Evolutionary conservation across 352 stramenopile genomes (phyloP).

Genomic region (Phytophthora citricola): DNA sequence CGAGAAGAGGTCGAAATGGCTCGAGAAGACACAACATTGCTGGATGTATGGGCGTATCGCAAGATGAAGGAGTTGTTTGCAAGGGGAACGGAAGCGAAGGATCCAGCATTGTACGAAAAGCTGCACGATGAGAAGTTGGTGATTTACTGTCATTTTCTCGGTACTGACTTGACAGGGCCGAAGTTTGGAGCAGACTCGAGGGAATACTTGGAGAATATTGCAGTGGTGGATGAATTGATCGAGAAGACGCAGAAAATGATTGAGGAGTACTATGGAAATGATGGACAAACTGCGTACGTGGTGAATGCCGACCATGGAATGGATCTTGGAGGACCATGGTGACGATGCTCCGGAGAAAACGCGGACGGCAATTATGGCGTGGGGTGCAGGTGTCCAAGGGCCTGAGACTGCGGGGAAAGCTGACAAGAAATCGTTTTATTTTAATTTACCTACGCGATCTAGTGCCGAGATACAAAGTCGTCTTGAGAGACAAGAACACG

Average conservation of each 20-base stretch:
- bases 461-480: conserved; percentile 53
- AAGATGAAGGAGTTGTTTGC: conserved; percentile 60
- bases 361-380: conserved; percentile 76
- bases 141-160: conserved; percentile 84
- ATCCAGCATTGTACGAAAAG: conserved; percentile 46
- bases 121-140: conserved; percentile 62
- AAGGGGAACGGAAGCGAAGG: conserved; percentile 28
- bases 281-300: conserved; percentile 73
- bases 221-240: conserved; percentile 79
- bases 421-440: conserved; percentile 35
- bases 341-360: conserved; percentile 81
- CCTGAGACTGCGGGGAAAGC: conserved; percentile 22
- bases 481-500: conserved; percentile 43
- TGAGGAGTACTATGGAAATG: conserved; percentile 71
- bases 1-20: conserved; percentile 79
- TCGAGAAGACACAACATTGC: conserved; percentile 57
- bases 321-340: conserved; percentile 80
- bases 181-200: conserved; percentile 70
- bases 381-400: conserved; percentile 69
- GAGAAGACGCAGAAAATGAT: conserved; percentile 63
- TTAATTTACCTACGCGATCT: conserved; percentile 77
- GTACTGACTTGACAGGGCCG: conserved; percentile 84
- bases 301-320: conserved; percentile 88
- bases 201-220: conserved; percentile 84
- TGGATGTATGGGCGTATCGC: conserved; percentile 80